These are phyloP conservation scores for Durio zibethinus DNA, from an alignment of 345 rosid species.

Conservation along the genomic window DNA sequence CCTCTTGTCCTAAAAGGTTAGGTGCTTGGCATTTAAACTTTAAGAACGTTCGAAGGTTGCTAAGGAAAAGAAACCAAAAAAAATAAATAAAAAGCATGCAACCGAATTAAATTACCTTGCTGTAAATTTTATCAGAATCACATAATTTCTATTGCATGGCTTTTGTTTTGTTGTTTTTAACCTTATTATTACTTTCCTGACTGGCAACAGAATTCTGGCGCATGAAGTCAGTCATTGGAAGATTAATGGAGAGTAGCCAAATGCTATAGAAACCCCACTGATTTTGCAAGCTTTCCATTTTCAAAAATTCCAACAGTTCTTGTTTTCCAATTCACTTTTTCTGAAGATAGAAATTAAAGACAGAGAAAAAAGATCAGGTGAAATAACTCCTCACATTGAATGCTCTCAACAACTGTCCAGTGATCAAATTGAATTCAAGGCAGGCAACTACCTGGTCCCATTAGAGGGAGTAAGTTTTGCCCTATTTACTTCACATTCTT, in stretches of 20 bases:
- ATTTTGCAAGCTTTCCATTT: not conserved
- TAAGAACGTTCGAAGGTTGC: no score
- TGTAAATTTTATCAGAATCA: not conserved
- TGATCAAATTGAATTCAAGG: constrained; percentile 46
- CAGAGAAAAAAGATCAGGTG: constrained; percentile 23
- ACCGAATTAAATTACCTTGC: not conserved
- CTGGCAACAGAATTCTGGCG: not conserved
- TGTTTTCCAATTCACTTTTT: not conserved
- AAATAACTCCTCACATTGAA: constrained; percentile 51
- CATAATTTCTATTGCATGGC: not conserved
- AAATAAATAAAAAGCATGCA: no score
- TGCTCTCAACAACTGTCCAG: constrained; percentile 60
- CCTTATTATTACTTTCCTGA: not conserved
- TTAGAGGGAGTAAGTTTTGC: constrained; percentile 21
- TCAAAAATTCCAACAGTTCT: not conserved
- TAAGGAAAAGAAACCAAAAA: no score
- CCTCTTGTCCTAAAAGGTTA: no score
- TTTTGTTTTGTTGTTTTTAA: not conserved
- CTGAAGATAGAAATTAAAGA: not conserved
- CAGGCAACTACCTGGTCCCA: constrained; percentile 47
- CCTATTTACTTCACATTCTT: constrained; percentile 32
- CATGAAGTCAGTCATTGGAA: not conserved
- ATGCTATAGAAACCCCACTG: not conserved
- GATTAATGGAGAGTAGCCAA: not conserved
- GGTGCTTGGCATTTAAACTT: no score